A percentile compares a stretch with the other conserved stretches of the same genome.
These are phyloP conservation scores for Allodekkera sacchari DNA, from an alignment of 805 yeast species.

Conservation along the genomic window DNA sequence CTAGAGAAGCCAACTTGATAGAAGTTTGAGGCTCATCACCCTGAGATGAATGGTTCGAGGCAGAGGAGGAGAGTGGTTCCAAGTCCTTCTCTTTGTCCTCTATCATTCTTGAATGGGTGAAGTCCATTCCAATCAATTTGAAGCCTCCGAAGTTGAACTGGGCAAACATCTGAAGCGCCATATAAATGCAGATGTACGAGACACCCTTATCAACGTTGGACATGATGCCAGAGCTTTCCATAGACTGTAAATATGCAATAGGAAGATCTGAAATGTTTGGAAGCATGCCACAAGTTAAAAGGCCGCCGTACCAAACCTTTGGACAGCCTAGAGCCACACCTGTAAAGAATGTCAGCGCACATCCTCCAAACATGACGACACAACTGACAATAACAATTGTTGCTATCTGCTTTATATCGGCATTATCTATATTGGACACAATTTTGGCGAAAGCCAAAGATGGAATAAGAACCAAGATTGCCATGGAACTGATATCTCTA, in stretches of 20 bases:
- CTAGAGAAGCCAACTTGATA: no score
- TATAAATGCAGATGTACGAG: slow-evolving; percentile 76
- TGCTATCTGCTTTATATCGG: slow-evolving; percentile 65
- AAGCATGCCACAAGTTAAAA: slow-evolving; percentile 57
- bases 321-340: slow-evolving; percentile 55
- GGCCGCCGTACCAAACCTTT: slow-evolving; percentile 67
- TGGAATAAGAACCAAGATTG: slow-evolving; percentile 67
- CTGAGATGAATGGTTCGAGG: neutral
- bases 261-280: slow-evolving; percentile 82
- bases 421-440: slow-evolving; percentile 54
- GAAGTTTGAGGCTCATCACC: no score
- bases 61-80: neutral
- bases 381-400: slow-evolving; percentile 44
- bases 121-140: slow-evolving; percentile 62
- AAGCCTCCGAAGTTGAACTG: slow-evolving; percentile 75
- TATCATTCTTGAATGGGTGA: slow-evolving; percentile 26
- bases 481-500: slow-evolving; percentile 59
- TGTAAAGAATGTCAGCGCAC: slow-evolving; percentile 13
- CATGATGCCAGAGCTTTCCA: slow-evolving; percentile 57
- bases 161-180: slow-evolving; percentile 56
- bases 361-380: slow-evolving; percentile 29
- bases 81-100: neutral
- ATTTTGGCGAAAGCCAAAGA: slow-evolving; percentile 69
- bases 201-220: slow-evolving; percentile 62
- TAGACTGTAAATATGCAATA: slow-evolving; percentile 71